Conservation (phyloP, 108 stramenopile species). For the Discostella stelligeroides region DNA sequence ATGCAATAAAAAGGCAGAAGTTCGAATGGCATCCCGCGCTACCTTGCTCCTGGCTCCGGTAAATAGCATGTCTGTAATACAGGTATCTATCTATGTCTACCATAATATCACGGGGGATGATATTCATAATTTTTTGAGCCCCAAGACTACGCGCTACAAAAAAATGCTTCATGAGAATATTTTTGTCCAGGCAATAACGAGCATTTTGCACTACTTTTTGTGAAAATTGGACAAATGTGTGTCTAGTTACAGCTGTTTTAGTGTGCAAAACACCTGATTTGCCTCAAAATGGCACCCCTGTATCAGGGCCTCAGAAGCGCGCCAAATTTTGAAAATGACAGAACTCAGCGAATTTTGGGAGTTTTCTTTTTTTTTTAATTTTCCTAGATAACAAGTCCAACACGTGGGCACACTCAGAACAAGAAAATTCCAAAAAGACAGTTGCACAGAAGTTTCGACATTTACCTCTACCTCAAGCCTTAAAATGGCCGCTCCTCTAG, state of each 20-base stretch:
- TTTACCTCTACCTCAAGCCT: too few relatives aligned
- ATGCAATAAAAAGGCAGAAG: too few relatives aligned
- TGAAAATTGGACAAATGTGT: background rate
- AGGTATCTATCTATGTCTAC: too few relatives aligned
- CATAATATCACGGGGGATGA: background rate
- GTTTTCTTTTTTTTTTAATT: too few relatives aligned
- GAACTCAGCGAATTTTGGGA: background rate
- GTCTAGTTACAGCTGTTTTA: background rate
- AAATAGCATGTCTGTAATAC: too few relatives aligned
- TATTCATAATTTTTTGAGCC: background rate
- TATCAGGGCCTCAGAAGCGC: background rate
- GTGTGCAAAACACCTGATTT: constrained; percentile 3
- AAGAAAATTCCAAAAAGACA: too few relatives aligned
- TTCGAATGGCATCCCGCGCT: too few relatives aligned
- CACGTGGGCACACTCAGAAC: too few relatives aligned
- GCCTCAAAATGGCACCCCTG: background rate
- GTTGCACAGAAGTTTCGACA: too few relatives aligned
- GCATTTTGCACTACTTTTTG: background rate
- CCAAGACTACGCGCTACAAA: background rate
- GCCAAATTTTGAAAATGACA: background rate
- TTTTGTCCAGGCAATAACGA: background rate
- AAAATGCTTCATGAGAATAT: background rate
- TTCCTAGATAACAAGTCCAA: too few relatives aligned
- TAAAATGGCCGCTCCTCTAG: too few relatives aligned
- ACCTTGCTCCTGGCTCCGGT: too few relatives aligned